Percentiles rank a stretch among this genome's conserved stretches.
phyloP scores from a whole-genome alignment of 495 filamentous ascomycete species.

The Chaetomium tenue region DNA sequence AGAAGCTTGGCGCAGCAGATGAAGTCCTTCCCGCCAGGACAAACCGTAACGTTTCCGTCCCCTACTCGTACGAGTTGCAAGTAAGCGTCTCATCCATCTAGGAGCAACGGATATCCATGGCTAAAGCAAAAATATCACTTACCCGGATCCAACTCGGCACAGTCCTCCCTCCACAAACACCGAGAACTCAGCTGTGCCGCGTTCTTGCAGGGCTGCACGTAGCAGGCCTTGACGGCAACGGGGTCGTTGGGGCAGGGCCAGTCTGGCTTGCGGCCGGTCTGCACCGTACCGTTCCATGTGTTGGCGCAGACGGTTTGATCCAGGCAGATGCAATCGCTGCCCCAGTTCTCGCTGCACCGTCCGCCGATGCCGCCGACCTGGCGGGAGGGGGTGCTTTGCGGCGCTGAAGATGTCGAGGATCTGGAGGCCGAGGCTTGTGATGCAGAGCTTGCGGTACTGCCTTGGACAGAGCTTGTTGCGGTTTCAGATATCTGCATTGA shows the following conservation, averaged over 20 bases:
- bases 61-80: background rate
- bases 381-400: background rate
- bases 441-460: background rate
- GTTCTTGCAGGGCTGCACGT: background rate
- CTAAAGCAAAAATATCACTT: background rate
- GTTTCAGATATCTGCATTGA: background rate
- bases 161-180: constrained; percentile 2
- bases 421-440: background rate
- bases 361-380: background rate
- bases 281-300: background rate
- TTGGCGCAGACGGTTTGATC: background rate
- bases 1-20: background rate
- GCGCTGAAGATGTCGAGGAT: background rate
- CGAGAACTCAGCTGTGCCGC: background rate
- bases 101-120: background rate
- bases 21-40: constrained; percentile 1
- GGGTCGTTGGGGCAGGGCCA: background rate
- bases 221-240: background rate
- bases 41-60: background rate
- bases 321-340: background rate
- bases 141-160: background rate
- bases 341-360: background rate
- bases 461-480: background rate
- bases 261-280: background rate
- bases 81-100: background rate